Percentiles rank a stretch among this genome's conserved stretches.
Evolutionary conservation across 2,329 filamentous ascomycete genomes (phyloP).

Genomic region (Thermothelomyces thermophilus): DNA sequence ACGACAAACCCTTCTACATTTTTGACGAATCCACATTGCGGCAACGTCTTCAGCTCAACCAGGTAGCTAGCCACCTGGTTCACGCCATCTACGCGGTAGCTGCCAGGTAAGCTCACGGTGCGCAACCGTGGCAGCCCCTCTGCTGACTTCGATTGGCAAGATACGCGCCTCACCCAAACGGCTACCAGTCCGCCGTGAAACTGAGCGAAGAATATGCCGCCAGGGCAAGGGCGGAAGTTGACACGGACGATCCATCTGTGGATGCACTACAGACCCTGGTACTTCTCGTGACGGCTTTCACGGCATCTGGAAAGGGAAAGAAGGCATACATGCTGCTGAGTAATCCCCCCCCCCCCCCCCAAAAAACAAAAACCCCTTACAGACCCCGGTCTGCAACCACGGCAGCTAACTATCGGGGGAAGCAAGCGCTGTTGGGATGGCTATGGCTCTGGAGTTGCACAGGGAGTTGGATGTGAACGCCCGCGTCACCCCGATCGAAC

Average conservation of each 20-base stretch:
- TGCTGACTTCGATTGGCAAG: constrained; percentile 37
- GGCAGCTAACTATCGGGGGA: constrained; percentile 29
- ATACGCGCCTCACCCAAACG: constrained; percentile 61
- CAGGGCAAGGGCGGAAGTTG: constrained; percentile 63
- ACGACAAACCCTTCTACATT: constrained; percentile 76
- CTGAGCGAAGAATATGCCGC: constrained; percentile 66
- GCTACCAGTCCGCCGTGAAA: constrained; percentile 60
- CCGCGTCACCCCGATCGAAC: constrained; percentile 59
- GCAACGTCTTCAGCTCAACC: constrained; percentile 62
- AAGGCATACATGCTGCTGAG: constrained; percentile 82
- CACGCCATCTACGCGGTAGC: constrained; percentile 56
- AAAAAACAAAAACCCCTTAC: not conserved
- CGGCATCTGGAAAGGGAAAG: constrained; percentile 71
- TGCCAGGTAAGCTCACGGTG: constrained; percentile 43
- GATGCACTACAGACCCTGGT: constrained; percentile 71
- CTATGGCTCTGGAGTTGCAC: constrained; percentile 72
- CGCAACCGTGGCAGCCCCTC: constrained; percentile 6
- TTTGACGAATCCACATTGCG: constrained; percentile 70
- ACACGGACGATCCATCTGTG: constrained; percentile 74
- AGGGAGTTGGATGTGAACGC: constrained; percentile 62
- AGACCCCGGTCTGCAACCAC: too few relatives aligned
- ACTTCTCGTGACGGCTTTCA: constrained; percentile 68
- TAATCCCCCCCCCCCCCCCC: constrained; percentile 32
- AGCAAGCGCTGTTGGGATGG: constrained; percentile 77
- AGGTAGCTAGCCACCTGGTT: constrained; percentile 51